These are phyloP conservation scores for Lentinula novae-zelandiae DNA, from an alignment of 1,284 basidiomycete species.

Conservation along the genomic window DNA sequence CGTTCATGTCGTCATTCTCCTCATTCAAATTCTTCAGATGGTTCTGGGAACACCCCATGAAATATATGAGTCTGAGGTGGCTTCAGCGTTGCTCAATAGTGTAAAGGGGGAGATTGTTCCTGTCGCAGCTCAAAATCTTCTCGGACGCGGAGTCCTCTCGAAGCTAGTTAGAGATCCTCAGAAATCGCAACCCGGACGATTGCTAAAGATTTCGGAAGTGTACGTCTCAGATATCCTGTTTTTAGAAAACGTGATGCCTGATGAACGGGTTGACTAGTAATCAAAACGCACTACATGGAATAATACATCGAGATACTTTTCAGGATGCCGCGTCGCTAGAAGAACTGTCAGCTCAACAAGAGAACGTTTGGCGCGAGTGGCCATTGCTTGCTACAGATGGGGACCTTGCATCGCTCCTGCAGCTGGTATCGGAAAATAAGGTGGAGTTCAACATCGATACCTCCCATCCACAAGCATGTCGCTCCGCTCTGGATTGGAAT, in stretches of 20 bases:
- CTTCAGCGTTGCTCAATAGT: slow-evolving; percentile 49
- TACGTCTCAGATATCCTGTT: slow-evolving; percentile 31
- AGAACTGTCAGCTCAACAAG: slow-evolving; percentile 43
- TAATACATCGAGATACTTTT: slow-evolving; percentile 57
- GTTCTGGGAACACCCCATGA: slow-evolving; percentile 68
- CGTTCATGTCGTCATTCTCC: not conserved
- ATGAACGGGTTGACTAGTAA: slow-evolving; percentile 40
- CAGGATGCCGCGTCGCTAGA: slow-evolving; percentile 66
- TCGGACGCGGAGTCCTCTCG: slow-evolving; percentile 60
- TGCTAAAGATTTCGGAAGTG: slow-evolving; percentile 71
- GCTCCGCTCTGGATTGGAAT: slow-evolving; percentile 67
- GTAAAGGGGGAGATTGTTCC: slow-evolving; percentile 52
- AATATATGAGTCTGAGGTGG: slow-evolving; percentile 57
- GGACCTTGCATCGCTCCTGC: slow-evolving; percentile 66
- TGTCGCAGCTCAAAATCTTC: slow-evolving; percentile 52
- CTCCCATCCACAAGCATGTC: slow-evolving; percentile 48
- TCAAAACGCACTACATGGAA: slow-evolving; percentile 65
- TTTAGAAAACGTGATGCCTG: not conserved
- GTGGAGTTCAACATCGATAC: slow-evolving; percentile 68
- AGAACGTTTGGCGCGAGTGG: slow-evolving; percentile 64
- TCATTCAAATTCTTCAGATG: slow-evolving; percentile 48
- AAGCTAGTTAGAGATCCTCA: slow-evolving; percentile 60
- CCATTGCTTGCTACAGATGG: slow-evolving; percentile 69
- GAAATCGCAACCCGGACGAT: slow-evolving; percentile 61
- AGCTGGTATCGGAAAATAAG: slow-evolving; percentile 68